Evolutionary conservation across 192 early-diverging fungal genomes (phyloP).

Genomic region (Neocallimastix lanati): DNA sequence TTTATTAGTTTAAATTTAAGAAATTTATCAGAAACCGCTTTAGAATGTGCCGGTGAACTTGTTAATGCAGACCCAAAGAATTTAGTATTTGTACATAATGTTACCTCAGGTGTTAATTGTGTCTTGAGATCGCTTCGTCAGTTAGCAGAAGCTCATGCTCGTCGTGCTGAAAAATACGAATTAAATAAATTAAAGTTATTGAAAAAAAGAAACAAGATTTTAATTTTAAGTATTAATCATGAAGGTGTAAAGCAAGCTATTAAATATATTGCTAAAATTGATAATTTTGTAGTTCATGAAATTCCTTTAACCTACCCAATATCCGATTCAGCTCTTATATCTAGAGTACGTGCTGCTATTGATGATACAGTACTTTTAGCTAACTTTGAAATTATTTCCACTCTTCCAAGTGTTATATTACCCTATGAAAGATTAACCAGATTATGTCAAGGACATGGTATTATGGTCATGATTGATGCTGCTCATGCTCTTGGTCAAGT

Average conservation of each 20-base stretch:
- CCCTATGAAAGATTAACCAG: slow-evolving; percentile 18
- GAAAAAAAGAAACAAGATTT: slow-evolving; percentile 9
- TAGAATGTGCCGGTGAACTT: slow-evolving; percentile 14
- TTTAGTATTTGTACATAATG: slow-evolving; percentile 35
- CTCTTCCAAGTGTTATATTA: slow-evolving; percentile 23
- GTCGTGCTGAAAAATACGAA: not conserved
- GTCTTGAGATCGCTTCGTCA: slow-evolving; percentile 6
- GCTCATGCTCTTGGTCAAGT: slow-evolving; percentile 53
- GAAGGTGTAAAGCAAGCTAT: slow-evolving; percentile 21
- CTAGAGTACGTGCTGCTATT: slow-evolving; percentile 15
- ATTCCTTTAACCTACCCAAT: slow-evolving; percentile 29
- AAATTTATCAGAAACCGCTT: slow-evolving; percentile 7
- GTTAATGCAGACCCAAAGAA: slow-evolving; percentile 27
- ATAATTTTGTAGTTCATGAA: slow-evolving; percentile 15
- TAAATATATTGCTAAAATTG: slow-evolving; percentile 19
- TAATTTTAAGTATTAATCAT: slow-evolving; percentile 36
- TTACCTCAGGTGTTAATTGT: slow-evolving; percentile 31
- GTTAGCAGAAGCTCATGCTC: not conserved
- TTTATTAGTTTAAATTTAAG: slow-evolving; percentile 25
- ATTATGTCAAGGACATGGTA: slow-evolving; percentile 20
- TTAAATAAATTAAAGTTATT: slow-evolving; percentile 4
- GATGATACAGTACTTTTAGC: slow-evolving; percentile 15
- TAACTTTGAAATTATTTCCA: slow-evolving; percentile 34
- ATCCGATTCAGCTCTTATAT: slow-evolving; percentile 2
- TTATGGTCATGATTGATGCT: slow-evolving; percentile 41